Base-by-base conservation (phyloP, 2,329 filamentous ascomycete species). In the Alternaria arborescens region DNA sequence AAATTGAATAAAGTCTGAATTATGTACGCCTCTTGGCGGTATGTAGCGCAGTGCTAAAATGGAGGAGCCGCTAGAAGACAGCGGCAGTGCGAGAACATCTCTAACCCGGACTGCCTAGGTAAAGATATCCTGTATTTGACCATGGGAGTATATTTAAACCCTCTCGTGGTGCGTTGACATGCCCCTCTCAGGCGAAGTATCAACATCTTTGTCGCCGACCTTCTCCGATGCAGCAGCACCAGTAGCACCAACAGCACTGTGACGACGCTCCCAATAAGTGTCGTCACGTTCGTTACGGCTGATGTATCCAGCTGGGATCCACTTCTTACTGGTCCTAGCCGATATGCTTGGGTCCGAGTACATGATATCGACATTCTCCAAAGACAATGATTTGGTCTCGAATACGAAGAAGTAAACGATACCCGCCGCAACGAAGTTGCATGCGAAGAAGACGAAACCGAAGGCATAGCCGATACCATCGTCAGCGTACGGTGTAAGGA, bases 291-390 rank as follows among this genome's bases (percentile, higher is more conserved):
- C 69, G 22, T 71, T 70, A 36, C 75, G 68, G 56, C 65, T 68
- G 22, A 77, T 58, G 42, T 77, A 77, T 18, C 75, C 75, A 20
- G 60, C 62, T 22, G 76, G 76, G 4, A 76, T 59, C 76, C 76
- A 78, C 60, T 71, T 73, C 56, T 68, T 73, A 57, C 76, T 78
- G 20, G 62, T 66, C 52, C 65, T 65, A 1, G 76, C 62, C 55
- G 72, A 75, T 47, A 75, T 52, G 16, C 32, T 64, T 3, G 67
- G 57, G 26, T 72, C 68, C 12, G 71, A 73, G 70, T 78, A 78
- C 75, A 77, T 77, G 48, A 71, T 64, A 54, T 78, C 74, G 30
- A 77, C 70, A 28, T 72, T 74, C 64, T 78, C 75, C n/a, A 78
- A 70, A n/a, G 71, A 72, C 32, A 76, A 52, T 5, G 72, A 65